Base-by-base conservation (phyloP, 306 rosid genomes). In the Pachyrhizus erosus region DNA sequence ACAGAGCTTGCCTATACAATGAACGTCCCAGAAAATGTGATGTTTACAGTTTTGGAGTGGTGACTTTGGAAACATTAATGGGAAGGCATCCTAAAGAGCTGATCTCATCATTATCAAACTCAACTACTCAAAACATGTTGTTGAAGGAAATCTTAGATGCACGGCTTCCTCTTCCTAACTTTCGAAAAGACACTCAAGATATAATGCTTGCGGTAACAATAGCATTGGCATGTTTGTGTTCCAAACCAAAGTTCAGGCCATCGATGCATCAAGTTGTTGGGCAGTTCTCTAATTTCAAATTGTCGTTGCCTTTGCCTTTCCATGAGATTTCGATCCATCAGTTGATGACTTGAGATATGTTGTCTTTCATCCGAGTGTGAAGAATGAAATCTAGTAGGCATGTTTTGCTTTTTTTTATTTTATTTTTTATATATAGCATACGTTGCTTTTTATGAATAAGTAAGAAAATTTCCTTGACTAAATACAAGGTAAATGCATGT, bases 41-140 rank as follows among this genome's bases (percentile, higher is more conserved):
- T 54, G 62, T 80, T 26, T 70, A 69, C 17, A 69, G 46, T 2
- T 79, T 54, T 69, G 71, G 62, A 9, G 71, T 70, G 15, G 61
- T 80, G 12, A 9, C 37, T 18, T 15, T 80, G 55, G 61, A 70
- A 58, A 37, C 26, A 40, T 3, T 80, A 20, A 80, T 31, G 62
- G 78, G 73, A 29, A 43, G n/a, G 2, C 39, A 65, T 66, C 74
- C 74, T 2, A 13, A 18, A 33, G 52, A 64, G 10, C 18, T 62
- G 29, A 5, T 31, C 13, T 64, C 70, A n/a, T n/a, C n/a, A n/a
- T n/a, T n/a, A 14, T 7, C 13, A 29, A 6, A 64, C 2, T 0
- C 43, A 31, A 5, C 43, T 31, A 64, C 43, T 31, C 70, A 31
- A 64, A 64, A 33, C 12, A 29, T 15, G 2, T 31, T 62, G 6